phyloP scores from a whole-genome alignment of 2,329 filamentous ascomycete genomes.

The Madurella fahalii region DNA sequence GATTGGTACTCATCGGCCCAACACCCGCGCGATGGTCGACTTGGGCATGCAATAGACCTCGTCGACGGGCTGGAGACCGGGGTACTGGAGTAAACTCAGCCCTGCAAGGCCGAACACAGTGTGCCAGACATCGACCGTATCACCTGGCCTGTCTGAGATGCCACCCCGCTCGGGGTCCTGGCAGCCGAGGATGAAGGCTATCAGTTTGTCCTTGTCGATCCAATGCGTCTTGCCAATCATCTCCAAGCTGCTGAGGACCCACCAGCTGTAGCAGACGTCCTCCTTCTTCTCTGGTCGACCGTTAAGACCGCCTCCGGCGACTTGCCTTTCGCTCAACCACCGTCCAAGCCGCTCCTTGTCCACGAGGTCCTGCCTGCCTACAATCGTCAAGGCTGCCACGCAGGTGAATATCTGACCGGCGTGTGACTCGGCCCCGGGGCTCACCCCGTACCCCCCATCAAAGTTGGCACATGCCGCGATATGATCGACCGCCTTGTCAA shows the following conservation, averaged over 20 bases:
- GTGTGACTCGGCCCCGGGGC: constrained; percentile 89
- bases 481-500: constrained; percentile 75
- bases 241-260: constrained; percentile 86
- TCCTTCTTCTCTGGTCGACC: constrained; percentile 92
- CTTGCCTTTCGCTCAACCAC: constrained; percentile 92
- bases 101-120: constrained; percentile 87
- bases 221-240: constrained; percentile 87
- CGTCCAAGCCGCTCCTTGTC: constrained; percentile 76
- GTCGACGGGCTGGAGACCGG: constrained; percentile 75
- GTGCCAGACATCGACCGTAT: constrained; percentile 98
- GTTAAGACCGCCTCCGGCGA: constrained; percentile 83
- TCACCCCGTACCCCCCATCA: constrained; percentile 88
- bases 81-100: constrained; percentile 75
- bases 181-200: constrained; percentile 77
- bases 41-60: constrained; percentile 83
- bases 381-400: constrained; percentile 80
- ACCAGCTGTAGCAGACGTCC: constrained; percentile 99
- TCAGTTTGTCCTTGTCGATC: constrained; percentile 81
- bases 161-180: constrained; percentile 84
- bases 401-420: constrained; percentile 96
- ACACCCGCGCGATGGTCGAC: constrained; percentile 56
- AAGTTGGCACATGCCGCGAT: constrained; percentile 84
- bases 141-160: constrained; percentile 82
- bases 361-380: constrained; percentile 73
- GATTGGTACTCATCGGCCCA: constrained; percentile 28